A percentile compares a stretch with the other conserved stretches of the same genome.
Evolutionary conservation across 2,329 filamentous ascomycete species (phyloP).

Genomic region (Fusarium armeniacum): DNA sequence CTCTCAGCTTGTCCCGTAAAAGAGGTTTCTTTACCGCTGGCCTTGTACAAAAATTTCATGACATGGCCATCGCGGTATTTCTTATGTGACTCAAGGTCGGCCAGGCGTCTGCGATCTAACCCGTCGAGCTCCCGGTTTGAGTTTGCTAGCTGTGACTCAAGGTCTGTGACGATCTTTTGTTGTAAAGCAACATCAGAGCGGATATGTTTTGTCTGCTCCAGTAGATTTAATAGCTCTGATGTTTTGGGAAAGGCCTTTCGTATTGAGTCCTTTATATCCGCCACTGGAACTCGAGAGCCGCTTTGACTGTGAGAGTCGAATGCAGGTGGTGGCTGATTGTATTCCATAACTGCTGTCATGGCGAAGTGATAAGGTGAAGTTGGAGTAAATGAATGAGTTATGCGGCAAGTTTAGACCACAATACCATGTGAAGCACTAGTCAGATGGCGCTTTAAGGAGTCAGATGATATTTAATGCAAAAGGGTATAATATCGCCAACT

Average conservation of each 20-base stretch:
- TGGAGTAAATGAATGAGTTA: constrained; percentile 3
- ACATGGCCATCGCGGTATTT: constrained; percentile 67
- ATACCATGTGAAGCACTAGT: constrained; percentile 10
- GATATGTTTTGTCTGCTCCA: constrained; percentile 66
- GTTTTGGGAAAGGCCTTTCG: constrained; percentile 58
- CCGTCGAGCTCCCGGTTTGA: constrained; percentile 56
- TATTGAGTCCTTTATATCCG: constrained; percentile 55
- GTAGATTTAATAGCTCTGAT: constrained; percentile 59
- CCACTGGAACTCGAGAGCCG: constrained; percentile 42
- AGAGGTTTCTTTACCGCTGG: constrained; percentile 61
- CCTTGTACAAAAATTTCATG: constrained; percentile 65
- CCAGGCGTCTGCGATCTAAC: constrained; percentile 58
- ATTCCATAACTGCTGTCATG: constrained; percentile 24
- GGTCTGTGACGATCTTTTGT: constrained; percentile 59
- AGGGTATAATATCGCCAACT: not conserved
- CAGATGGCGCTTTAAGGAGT: constrained; percentile 26
- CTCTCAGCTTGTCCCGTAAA: constrained; percentile 62
- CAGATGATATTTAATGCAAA: constrained; percentile 25
- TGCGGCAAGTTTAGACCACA: not conserved
- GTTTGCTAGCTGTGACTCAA: constrained; percentile 58
- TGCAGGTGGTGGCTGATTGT: constrained; percentile 13
- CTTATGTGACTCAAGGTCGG: constrained; percentile 66
- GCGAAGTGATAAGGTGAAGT: not conserved
- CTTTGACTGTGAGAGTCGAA: not conserved
- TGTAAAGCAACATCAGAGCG: constrained; percentile 62